Evolutionary conservation across 78 protist species (phyloP).

Genomic region (Speleostelium caveatum): DNA sequence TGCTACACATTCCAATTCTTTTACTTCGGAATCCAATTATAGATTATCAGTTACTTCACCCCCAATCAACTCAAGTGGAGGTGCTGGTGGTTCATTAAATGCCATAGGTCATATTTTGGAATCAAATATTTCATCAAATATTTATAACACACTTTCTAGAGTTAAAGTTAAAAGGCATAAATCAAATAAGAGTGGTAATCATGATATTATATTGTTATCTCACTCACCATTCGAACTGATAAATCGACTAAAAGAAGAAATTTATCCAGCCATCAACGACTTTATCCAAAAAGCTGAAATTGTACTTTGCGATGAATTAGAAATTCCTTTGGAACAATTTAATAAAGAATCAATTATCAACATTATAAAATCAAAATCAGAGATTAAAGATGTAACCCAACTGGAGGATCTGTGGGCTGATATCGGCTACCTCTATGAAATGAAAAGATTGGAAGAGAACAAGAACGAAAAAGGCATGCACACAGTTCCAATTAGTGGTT

Average conservation of each 20-base stretch:
- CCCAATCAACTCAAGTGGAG: not conserved
- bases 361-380: not conserved
- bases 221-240: constrained; percentile 56
- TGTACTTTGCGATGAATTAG: constrained; percentile 56
- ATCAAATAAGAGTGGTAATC: not conserved
- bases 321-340: not conserved
- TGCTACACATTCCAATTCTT: not conserved
- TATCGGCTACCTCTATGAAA: constrained; percentile 40
- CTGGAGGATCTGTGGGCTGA: constrained; percentile 61
- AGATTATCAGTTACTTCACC: not conserved
- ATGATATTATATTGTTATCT: not conserved
- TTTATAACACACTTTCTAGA: not conserved
- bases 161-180: too few relatives aligned
- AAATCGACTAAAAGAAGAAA: constrained; percentile 39
- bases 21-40: not conserved
- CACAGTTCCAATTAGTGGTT: constrained; percentile 77
- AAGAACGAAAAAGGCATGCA: constrained; percentile 11
- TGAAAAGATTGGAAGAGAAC: constrained; percentile 59
- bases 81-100: not conserved
- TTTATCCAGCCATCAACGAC: constrained; percentile 66
- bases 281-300: constrained; percentile 29
- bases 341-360: not conserved
- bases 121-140: not conserved
- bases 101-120: not conserved
- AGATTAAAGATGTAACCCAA: not conserved